Evolutionary conservation across 306 rosid genomes (phyloP).

Genomic region (Prunus fruticosa): DNA sequence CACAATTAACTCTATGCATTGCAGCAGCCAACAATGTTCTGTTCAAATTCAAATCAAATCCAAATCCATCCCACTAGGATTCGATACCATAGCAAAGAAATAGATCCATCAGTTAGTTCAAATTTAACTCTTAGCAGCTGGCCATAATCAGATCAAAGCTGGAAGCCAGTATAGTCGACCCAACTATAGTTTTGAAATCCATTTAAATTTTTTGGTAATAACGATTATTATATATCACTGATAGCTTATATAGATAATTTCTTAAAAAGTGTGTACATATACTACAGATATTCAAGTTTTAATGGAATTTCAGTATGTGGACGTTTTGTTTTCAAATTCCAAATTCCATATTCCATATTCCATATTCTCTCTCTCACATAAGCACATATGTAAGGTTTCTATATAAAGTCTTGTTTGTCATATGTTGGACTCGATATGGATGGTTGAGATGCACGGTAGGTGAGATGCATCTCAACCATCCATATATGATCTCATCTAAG

Average conservation of each 20-base stretch:
- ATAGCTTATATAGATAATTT: no score
- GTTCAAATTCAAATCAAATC: not conserved
- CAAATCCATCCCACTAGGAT: not conserved
- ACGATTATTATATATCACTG: no score
- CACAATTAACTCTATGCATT: not conserved
- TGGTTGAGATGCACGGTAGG: not conserved
- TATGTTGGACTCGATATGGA: not conserved
- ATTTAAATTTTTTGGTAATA: not conserved
- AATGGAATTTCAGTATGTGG: not conserved
- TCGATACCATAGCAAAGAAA: not conserved
- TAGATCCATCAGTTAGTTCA: not conserved
- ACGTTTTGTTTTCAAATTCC: not conserved
- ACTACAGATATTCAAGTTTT: not conserved
- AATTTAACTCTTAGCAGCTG: not conserved
- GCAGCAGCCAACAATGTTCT: not conserved
- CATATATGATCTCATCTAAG: not conserved
- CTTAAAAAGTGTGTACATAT: not conserved
- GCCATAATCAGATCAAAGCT: not conserved
- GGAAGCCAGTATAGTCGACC: not conserved
- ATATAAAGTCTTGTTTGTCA: not conserved
- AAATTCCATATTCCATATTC: not conserved
- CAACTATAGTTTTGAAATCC: not conserved
- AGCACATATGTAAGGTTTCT: not conserved
- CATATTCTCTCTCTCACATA: not conserved
- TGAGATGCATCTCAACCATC: not conserved